Base-by-base conservation (phyloP, 768 basidiomycete species). In the Russula compacta region DNA sequence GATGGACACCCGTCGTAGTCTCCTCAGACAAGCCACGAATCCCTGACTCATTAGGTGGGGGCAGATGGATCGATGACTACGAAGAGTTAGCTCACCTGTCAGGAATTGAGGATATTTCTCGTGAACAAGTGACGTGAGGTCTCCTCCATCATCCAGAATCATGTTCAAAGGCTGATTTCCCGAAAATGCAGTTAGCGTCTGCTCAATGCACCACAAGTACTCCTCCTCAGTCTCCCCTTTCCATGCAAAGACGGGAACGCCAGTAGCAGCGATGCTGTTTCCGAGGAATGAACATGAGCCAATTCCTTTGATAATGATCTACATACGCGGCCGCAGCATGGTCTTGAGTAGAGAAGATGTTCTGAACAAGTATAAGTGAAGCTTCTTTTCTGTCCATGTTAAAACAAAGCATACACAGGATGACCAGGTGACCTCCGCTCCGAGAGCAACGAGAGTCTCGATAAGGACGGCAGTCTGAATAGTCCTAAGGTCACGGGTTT, bases 221-320 rank as follows among this genome's bases (percentile, higher is more conserved):
- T 99, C 97, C 75, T 98, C 97, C 72, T 98, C 97, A 49, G 95
- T 95, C 80, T 99, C 97, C 59, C 97, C 97, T 79, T 99, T 99
- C 97, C 97, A 99, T 44, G 97, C 97, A 71, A 85, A 99, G 70
- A 98, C 97, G 67, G 97, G 97, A 58, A 98, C 91, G 67, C 95
- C 95, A 61, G 97, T 98, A 17, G 94, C 95, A 66, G 95, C 95
- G 66, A 98, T 98, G 67, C 90, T 92, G 44, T 69, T 21, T 58
- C 11, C 61, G 40, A 32, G 47, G 24, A 52, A 24, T 54, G 36
- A 51, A 51, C 63, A 15, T 19, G 35, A 42, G 65, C 21, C 46
- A 50, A 58, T 29, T 12, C 39, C 49, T 48, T 40, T 3, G 24
- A 52, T 1, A 14, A 29, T 38, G 46, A 4, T 19, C 19, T 15